Percentiles rank a stretch among this genome's conserved stretches.
Conservation (phyloP, 441 rosid species). For the Arabidopsis lyrata region DNA sequence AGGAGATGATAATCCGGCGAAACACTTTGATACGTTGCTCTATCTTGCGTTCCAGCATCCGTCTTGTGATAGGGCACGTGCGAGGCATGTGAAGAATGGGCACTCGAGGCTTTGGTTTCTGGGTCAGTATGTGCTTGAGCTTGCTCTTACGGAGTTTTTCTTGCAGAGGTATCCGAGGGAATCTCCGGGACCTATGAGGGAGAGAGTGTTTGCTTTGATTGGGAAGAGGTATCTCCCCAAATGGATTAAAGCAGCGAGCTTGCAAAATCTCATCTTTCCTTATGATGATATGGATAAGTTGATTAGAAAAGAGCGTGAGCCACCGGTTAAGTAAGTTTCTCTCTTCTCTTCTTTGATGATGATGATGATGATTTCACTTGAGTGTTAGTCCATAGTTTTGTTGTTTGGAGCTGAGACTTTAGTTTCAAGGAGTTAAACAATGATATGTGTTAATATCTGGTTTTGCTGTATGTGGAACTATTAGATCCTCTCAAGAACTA, state of each 20-base stretch:
- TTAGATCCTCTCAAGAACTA: conserved; percentile 3
- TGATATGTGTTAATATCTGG: neutral
- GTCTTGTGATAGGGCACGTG: conserved; percentile 79
- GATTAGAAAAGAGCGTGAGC: conserved; percentile 76
- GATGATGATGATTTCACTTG: conserved; percentile 2
- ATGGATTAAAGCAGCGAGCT: conserved; percentile 90
- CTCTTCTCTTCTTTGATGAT: conserved; percentile 2
- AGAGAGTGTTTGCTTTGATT: conserved; percentile 87
- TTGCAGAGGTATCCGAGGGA: conserved; percentile 96
- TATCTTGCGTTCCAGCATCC: conserved; percentile 94
- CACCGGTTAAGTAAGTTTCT: conserved; percentile 85
- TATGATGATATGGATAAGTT: conserved; percentile 89
- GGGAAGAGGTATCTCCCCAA: conserved; percentile 89
- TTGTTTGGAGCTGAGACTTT: conserved; percentile 10
- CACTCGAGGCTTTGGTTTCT: conserved; percentile 84
- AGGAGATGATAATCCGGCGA: conserved; percentile 92
- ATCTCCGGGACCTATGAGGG: conserved; percentile 88
- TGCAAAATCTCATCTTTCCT: conserved; percentile 90
- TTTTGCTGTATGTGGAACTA: conserved; percentile 2
- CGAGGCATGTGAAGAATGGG: conserved; percentile 83
- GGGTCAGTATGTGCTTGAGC: conserved; percentile 94
- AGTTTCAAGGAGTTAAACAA: neutral
- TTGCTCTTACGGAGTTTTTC: conserved; percentile 80
- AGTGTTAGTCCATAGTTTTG: conserved; percentile 15
- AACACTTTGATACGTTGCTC: conserved; percentile 85